Conservation (phyloP, 1,284 basidiomycete species). For the Cryptococcus maquisensis region DNA sequence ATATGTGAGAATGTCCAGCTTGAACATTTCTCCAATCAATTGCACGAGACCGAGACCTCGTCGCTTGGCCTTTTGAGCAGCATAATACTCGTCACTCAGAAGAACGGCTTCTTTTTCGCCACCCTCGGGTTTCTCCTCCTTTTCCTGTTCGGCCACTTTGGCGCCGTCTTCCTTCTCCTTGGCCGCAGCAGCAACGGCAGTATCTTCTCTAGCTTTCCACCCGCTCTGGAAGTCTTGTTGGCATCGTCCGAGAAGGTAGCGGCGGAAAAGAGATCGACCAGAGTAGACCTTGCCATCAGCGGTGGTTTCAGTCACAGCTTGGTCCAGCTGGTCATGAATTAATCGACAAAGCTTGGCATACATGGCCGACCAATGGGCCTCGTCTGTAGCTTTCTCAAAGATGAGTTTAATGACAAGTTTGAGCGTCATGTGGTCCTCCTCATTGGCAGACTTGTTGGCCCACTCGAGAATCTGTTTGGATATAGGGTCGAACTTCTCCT, state of each 20-base stretch:
- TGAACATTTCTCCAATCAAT: constrained; percentile 98
- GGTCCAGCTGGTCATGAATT: constrained; percentile 85
- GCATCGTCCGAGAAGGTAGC: constrained; percentile 87
- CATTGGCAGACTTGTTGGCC: constrained; percentile 89
- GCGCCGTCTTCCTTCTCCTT: constrained; percentile 57
- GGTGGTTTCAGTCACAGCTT: constrained; percentile 79
- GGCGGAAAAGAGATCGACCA: constrained; percentile 81
- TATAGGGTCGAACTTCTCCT: constrained; percentile 95
- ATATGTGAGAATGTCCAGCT: constrained; percentile 89
- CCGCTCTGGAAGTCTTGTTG: constrained; percentile 93
- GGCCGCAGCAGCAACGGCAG: constrained; percentile 54
- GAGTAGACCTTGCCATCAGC: constrained; percentile 73
- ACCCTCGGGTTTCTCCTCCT: constrained; percentile 41
- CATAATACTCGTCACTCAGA: constrained; percentile 95
- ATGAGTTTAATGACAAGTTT: constrained; percentile 94
- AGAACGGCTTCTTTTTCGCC: constrained; percentile 58
- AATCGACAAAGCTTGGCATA: constrained; percentile 91
- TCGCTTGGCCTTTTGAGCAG: constrained; percentile 92
- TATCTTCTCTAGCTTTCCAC: constrained; percentile 57
- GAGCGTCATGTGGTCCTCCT: constrained; percentile 88
- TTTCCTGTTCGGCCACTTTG: constrained; percentile 51
- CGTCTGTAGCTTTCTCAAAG: constrained; percentile 95
- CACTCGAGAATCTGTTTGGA: constrained; percentile 86
- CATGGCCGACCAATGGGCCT: constrained; percentile 94
- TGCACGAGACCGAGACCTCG: constrained; percentile 93